These are phyloP conservation scores for Diplodia mutila DNA, from an alignment of 2,329 filamentous ascomycete species.

Conservation along the genomic window DNA sequence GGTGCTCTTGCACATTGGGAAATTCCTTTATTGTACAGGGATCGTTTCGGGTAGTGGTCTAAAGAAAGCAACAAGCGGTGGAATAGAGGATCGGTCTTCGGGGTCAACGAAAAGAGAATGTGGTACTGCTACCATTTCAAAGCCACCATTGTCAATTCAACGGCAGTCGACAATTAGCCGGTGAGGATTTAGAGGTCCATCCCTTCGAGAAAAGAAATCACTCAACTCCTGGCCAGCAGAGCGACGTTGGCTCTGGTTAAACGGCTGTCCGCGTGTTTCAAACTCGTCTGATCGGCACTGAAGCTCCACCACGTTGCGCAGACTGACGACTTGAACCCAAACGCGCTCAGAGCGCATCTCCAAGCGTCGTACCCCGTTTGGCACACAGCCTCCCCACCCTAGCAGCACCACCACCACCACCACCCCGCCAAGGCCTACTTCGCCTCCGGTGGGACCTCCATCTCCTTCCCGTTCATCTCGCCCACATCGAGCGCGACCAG, in stretches of 20 bases:
- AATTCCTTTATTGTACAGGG: neutral
- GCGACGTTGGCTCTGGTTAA: neutral
- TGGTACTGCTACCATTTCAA: neutral
- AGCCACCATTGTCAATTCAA: neutral
- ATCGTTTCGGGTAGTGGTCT: neutral
- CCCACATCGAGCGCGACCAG: slow-evolving; percentile 76
- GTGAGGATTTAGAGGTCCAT: too few relatives aligned
- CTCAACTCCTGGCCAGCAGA: neutral
- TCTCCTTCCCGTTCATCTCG: slow-evolving; percentile 42
- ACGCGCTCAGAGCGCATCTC: neutral
- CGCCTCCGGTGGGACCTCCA: slow-evolving; percentile 22
- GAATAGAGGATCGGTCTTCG: neutral
- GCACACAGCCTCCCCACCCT: too few relatives aligned
- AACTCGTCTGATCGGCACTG: neutral
- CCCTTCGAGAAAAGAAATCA: neutral
- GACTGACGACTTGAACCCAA: neutral
- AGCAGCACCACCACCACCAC: neutral
- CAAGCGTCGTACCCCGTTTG: neutral
- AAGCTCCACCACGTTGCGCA: neutral
- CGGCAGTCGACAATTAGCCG: neutral
- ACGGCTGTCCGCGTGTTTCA: neutral
- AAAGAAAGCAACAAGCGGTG: neutral
- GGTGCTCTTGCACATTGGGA: neutral
- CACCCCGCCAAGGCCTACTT: neutral
- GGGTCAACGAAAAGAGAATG: neutral